Conservation (phyloP, 352 stramenopile genomes). For the Pythium chondricola region DNA sequence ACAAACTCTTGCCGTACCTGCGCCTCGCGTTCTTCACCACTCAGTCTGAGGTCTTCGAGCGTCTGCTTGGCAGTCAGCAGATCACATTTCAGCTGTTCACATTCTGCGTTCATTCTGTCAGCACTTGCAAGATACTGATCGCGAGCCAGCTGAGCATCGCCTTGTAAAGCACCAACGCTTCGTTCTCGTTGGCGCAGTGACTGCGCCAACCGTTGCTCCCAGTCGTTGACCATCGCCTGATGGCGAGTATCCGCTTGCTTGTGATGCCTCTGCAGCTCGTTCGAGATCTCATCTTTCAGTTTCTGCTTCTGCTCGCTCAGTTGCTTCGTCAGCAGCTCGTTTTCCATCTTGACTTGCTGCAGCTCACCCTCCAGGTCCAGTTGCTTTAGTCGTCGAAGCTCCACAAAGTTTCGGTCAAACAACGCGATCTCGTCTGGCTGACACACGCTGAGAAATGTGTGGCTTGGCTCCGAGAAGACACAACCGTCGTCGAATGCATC, state of each 20-base stretch:
- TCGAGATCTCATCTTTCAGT: slow-evolving; percentile 31
- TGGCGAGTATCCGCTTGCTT: slow-evolving; percentile 24
- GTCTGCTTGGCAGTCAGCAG: slow-evolving; percentile 25
- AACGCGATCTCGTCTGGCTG: slow-evolving; percentile 50
- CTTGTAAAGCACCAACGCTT: slow-evolving; percentile 22
- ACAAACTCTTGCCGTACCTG: slow-evolving; percentile 23
- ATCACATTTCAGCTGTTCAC: slow-evolving; percentile 24
- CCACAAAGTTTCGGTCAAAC: slow-evolving; percentile 49
- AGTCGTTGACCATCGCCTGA: slow-evolving; percentile 21
- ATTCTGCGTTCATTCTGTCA: slow-evolving; percentile 40
- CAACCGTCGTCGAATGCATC: slow-evolving; percentile 7
- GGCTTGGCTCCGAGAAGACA: slow-evolving; percentile 1
- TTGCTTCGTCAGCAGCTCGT: slow-evolving; percentile 58
- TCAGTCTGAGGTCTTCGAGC: slow-evolving; percentile 31
- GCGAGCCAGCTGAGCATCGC: slow-evolving; percentile 36
- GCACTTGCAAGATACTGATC: slow-evolving; percentile 52
- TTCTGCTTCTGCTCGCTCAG: slow-evolving; percentile 33
- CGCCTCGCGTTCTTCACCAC: slow-evolving; percentile 26
- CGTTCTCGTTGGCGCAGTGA: slow-evolving; percentile 27
- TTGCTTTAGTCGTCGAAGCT: slow-evolving; percentile 38
- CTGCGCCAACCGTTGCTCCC: slow-evolving; percentile 20
- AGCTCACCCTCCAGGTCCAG: slow-evolving; percentile 60
- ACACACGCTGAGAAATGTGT: slow-evolving; percentile 20
- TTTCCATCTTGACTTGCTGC: slow-evolving; percentile 65
- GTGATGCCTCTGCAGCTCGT: slow-evolving; percentile 17